Evolutionary conservation across 1,139 yeast genomes (phyloP).

Genomic region (Martiniozyma asiatica): DNA sequence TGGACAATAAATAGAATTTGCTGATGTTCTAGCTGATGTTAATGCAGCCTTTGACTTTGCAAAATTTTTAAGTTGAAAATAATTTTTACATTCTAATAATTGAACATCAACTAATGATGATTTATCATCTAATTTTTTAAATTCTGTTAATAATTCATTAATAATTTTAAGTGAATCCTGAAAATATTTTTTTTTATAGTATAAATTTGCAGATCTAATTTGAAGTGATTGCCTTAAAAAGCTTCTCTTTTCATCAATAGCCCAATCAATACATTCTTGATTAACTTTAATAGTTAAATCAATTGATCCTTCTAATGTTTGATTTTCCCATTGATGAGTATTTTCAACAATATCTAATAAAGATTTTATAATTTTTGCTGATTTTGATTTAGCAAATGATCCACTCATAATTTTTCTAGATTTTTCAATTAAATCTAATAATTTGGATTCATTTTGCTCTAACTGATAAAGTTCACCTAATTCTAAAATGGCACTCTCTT

Average conservation of each 20-base stretch:
- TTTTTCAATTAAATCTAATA: slow-evolving; percentile 52
- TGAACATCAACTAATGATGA: slow-evolving; percentile 93
- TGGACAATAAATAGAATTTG: slow-evolving; percentile 91
- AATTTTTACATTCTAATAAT: slow-evolving; percentile 78
- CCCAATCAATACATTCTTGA: slow-evolving; percentile 79
- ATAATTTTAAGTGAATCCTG: slow-evolving; percentile 66
- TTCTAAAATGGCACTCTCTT: slow-evolving; percentile 53
- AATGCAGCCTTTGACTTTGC: slow-evolving; percentile 90
- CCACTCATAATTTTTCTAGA: slow-evolving; percentile 55
- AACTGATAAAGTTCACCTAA: slow-evolving; percentile 47
- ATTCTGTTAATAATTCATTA: slow-evolving; percentile 63
- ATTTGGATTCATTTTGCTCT: slow-evolving; percentile 33
- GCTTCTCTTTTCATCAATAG: slow-evolving; percentile 68
- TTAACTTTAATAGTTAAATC: slow-evolving; percentile 64
- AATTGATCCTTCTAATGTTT: slow-evolving; percentile 26
- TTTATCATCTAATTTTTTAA: slow-evolving; percentile 90
- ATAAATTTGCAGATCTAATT: slow-evolving; percentile 67
- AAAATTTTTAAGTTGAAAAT: slow-evolving; percentile 81
- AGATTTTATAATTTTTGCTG: slow-evolving; percentile 73
- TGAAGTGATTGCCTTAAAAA: slow-evolving; percentile 84
- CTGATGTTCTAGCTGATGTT: slow-evolving; percentile 93
- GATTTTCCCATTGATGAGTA: slow-evolving; percentile 23
- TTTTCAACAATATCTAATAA: slow-evolving; percentile 74
- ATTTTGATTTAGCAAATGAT: slow-evolving; percentile 80
- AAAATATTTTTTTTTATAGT: slow-evolving; percentile 53